Evolutionary conservation across 768 basidiomycete species (phyloP).

Genomic region (Melanogaster broomeanus): DNA sequence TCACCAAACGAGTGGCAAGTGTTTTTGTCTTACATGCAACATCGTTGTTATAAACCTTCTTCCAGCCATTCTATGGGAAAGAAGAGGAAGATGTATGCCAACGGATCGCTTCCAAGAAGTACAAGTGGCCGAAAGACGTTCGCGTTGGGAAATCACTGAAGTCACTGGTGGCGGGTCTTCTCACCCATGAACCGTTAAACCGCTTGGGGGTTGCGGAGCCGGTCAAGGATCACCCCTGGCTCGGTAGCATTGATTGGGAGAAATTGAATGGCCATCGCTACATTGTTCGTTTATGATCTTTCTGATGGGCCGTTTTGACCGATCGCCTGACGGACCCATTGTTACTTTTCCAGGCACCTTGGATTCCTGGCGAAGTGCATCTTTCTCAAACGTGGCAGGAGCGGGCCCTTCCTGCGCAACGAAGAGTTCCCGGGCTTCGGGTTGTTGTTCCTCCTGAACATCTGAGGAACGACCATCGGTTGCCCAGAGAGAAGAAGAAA

Average conservation of each 20-base stretch:
- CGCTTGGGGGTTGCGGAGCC: constrained; percentile 42
- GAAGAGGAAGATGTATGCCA: constrained; percentile 27
- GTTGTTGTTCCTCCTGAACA: constrained; percentile 35
- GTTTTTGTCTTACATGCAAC: neutral
- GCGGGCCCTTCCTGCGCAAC: constrained; percentile 36
- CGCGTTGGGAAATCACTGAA: constrained; percentile 42
- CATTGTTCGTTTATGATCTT: constrained; percentile 37
- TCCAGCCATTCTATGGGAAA: constrained; percentile 29
- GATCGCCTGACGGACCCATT: neutral
- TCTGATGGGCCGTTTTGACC: neutral
- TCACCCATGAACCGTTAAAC: constrained; percentile 35
- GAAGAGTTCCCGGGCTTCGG: constrained; percentile 41
- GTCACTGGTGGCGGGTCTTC: constrained; percentile 43
- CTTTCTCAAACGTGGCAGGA: constrained; percentile 39
- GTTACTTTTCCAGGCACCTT: constrained; percentile 42
- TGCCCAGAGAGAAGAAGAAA: constrained; percentile 10
- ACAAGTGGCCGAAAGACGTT: constrained; percentile 41
- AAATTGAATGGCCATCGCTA: constrained; percentile 45
- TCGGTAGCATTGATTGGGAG: constrained; percentile 48
- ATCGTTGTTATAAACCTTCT: neutral
- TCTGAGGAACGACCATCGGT: constrained; percentile 40
- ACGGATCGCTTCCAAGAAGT: constrained; percentile 28
- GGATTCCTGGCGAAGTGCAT: constrained; percentile 34
- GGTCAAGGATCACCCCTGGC: constrained; percentile 46
- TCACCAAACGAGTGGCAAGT: constrained; percentile 38